Evolutionary conservation across 164 flowering plant species (phyloP).

Genomic region (Magnolia kwangsiensis): DNA sequence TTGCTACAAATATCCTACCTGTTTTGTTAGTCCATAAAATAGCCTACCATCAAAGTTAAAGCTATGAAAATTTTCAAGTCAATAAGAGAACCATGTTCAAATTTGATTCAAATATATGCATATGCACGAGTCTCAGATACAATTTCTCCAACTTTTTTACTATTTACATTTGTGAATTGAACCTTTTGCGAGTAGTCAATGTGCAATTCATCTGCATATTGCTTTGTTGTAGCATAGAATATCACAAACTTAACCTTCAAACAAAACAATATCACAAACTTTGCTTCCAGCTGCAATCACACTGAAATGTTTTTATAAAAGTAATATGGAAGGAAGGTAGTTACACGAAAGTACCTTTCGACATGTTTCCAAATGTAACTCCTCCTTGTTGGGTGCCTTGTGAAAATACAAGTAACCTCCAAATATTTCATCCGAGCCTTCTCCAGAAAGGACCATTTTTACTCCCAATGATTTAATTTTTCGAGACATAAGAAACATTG

Average conservation of each 20-base stretch:
- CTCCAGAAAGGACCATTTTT: slow-evolving; percentile 95
- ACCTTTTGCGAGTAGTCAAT: not conserved
- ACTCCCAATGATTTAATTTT: slow-evolving; percentile 96
- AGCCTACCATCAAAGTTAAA: not conserved
- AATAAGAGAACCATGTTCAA: not conserved
- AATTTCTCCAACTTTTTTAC: not conserved
- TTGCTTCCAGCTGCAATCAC: not conserved
- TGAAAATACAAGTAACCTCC: slow-evolving; percentile 93
- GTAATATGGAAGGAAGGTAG: not conserved
- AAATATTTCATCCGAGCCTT: slow-evolving; percentile 93
- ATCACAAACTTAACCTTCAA: too few species aligned
- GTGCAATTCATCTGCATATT: not conserved
- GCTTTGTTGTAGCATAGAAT: not conserved
- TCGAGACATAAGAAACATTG: slow-evolving; percentile 95
- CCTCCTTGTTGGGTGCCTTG: slow-evolving; percentile 93
- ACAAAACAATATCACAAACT: too few species aligned
- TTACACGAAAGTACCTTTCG: slow-evolving; percentile 50
- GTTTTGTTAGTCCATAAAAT: not conserved
- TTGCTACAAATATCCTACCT: not conserved
- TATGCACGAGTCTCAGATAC: not conserved
- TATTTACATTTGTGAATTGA: not conserved
- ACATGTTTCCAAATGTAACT: slow-evolving; percentile 84
- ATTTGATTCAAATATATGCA: not conserved
- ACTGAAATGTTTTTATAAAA: not conserved
- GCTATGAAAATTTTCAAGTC: not conserved